Base-by-base conservation (phyloP, 2,329 filamentous ascomycete species). In the Venturia asperata region DNA sequence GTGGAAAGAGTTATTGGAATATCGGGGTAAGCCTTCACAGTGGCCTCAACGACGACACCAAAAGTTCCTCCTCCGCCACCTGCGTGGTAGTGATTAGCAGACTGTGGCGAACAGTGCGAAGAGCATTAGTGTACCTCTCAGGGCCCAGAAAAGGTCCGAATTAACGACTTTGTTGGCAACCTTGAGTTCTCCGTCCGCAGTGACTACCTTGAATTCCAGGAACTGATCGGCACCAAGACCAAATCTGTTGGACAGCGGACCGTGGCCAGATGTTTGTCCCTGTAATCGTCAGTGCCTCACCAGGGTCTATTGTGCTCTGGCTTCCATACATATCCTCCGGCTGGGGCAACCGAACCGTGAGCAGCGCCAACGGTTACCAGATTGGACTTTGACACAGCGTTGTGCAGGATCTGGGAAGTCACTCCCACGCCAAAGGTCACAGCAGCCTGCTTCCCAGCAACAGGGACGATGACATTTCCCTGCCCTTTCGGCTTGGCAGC, bases 91-190 rank as follows among this genome's bases (percentile, higher is more conserved):
- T 10, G 6, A n/a, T 47, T n/a, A 47, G 45, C 45, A 47, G 21
- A 24, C 19, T 10, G 30, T 34, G 30, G 30, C 30, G 30, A 34
- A 34, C 30, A 34, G 30, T 34, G 30, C 30, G 30, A 34, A 3
- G 6, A 34, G 3, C 30, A 3, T 3, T 3, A 3, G 6, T 19
- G 3, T 47, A 47, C 62, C 63, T 34, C 63, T 27, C 19, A 56
- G 9, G 17, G 47, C 52, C 47, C 63, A 64, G 21, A 58, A 58
- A 7, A 58, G 45, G 30, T 76, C 73, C 0, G 68, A 27, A 55
- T 78, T 70, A 45, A 75, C 66, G 60, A 72, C 75, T 3, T 72
- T 68, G 45, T 72, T 76, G 5, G 76, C 75, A 0, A 68, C 74
- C 6, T 78, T 70, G 30, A 75, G 63, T 17, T 65, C 42, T 6